Evolutionary conservation across 2,329 filamentous ascomycete genomes (phyloP), one percentile per base, ranked within the genome.

Genomic region (Apiospora kogelbergensis): DNA sequence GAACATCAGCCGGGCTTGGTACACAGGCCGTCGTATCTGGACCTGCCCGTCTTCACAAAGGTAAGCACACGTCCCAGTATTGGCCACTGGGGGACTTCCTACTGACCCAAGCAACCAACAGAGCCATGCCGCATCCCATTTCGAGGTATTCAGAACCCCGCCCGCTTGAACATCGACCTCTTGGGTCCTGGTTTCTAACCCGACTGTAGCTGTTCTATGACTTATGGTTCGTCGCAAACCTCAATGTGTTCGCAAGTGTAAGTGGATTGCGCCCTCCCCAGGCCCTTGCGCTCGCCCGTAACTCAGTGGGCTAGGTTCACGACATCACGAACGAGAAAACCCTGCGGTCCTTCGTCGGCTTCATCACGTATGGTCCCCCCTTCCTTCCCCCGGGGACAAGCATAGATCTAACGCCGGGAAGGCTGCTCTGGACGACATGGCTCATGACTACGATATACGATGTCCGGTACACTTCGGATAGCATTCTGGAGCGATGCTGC

Each of bases 371-470:
- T 68, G 76, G 70, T 30, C 22, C 33, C n/a, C 26, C 4, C 45
- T 22, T 17, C 7, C n/a, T 11, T 37, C 44, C 40, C 40, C 17
- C 2, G 11, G 13, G 40, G 17, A 33, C 6, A 26, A 11, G 17
- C 3, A 10, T 20, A 44, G 2, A 42, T 15, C 63, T 65, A 22
- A 65, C 17, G 3, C 30, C 71, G 11, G 77, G 26, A 64, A 82
- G 85, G 26, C 81, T 91, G 22, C 80, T 91, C 6, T 92, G 89
- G 90, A 86, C 90, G 69, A 91, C 88, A n/a, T 92, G 90, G 90
- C 84, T 91, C 44, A 82, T 90, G 70, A 86, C 89, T 30, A 85
- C 85, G 9, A 79, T 91, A 1, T 91, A 89, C 76, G 90, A 92
- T 77, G 86, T 91, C 44, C 88, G 90, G 0, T 92, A 90, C 75